phyloP scores from a whole-genome alignment of 371 early-diverging fungal species.

The Neoconidiobolus thromboides region DNA sequence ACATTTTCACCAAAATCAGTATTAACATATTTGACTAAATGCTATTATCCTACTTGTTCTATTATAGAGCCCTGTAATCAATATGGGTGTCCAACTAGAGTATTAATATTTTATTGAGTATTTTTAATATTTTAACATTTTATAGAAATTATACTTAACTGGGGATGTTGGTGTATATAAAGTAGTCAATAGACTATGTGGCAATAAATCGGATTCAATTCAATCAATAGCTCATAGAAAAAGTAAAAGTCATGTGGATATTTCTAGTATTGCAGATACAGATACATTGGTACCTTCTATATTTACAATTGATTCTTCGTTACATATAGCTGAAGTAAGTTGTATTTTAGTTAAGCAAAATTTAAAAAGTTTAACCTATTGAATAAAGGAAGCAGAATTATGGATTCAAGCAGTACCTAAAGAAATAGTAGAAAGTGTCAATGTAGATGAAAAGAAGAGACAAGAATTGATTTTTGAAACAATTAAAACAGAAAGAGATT shows the following conservation, averaged over 20 bases:
- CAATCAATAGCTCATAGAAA: background rate
- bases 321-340: no score
- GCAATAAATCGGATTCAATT: background rate
- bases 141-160: background rate
- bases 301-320: no score
- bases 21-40: slow-evolving; percentile 2
- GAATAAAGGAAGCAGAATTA: slow-evolving; percentile 12
- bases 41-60: slow-evolving; percentile 5
- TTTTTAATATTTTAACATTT: background rate
- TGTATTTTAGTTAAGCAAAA: no score
- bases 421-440: slow-evolving; percentile 44
- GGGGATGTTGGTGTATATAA: background rate
- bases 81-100: background rate
- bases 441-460: slow-evolving; percentile 51
- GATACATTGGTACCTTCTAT: no score
- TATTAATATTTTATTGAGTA: background rate
- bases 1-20: background rate
- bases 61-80: background rate
- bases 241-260: background rate
- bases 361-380: background rate
- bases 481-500: slow-evolving; percentile 74
- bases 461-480: slow-evolving; percentile 85
- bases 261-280: background rate
- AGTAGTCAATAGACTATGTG: background rate
- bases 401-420: slow-evolving; percentile 42